phyloP scores from a whole-genome alignment of 805 yeast genomes.

The Pichia kluyveri region DNA sequence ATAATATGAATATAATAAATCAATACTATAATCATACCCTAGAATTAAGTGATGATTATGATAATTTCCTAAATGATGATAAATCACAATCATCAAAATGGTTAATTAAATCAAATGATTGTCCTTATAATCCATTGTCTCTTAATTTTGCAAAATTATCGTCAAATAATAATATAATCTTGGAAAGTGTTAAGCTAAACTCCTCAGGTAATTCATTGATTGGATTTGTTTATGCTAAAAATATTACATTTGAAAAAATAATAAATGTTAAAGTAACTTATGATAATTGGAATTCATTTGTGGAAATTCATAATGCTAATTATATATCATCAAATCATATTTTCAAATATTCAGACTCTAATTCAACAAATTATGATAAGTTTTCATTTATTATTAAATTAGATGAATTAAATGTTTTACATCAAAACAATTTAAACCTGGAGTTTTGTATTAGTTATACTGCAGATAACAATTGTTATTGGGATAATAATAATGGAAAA shows the following conservation, averaged over 20 bases:
- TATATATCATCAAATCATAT: constrained; percentile 30
- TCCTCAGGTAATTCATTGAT: constrained; percentile 33
- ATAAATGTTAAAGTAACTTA: constrained; percentile 38
- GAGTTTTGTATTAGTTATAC: constrained; percentile 33
- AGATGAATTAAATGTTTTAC: constrained; percentile 19
- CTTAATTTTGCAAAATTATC: constrained; percentile 25
- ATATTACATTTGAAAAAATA: constrained; percentile 31
- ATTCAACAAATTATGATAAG: constrained; percentile 26
- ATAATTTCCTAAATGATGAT: constrained; percentile 10
- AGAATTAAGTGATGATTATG: constrained; percentile 19
- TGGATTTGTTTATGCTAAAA: constrained; percentile 32
- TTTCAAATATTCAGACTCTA: constrained; percentile 30
- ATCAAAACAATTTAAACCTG: constrained; percentile 21
- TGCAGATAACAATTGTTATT: constrained; percentile 24
- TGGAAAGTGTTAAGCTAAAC: constrained; percentile 30
- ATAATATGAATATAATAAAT: background rate
- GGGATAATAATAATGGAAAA: constrained; percentile 32
- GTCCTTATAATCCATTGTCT: constrained; percentile 20
- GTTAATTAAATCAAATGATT: constrained; percentile 24
- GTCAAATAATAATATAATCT: constrained; percentile 19
- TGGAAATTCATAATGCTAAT: constrained; percentile 25
- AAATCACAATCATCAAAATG: constrained; percentile 16
- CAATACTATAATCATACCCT: background rate
- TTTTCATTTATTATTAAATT: constrained; percentile 43
- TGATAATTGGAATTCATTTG: constrained; percentile 35